Evolutionary conservation across 164 flowering plant genomes (phyloP), one percentile per base, ranked within the genome.

Genomic region (Tetracentron sinense): DNA sequence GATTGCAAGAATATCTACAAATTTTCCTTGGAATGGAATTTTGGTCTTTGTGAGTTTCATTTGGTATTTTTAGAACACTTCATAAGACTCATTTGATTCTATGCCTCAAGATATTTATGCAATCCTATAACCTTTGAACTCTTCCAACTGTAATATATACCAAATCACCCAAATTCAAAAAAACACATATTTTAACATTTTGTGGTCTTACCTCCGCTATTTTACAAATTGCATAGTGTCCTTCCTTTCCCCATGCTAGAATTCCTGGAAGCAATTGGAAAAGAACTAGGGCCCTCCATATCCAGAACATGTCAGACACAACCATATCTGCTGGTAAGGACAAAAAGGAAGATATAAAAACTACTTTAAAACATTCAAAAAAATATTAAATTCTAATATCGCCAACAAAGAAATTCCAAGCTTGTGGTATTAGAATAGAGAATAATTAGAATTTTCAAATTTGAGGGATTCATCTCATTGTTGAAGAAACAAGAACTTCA

Each of bases 211-310:
- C 99, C 97, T 94, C 85, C 19, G 97, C 96, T 69, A 94, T 89
- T 73, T 89, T 91, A 71, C 99, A 94, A 52, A 67, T 69, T 19
- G 81, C 87, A 70, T 81, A 88, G 68, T 94, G 97, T 2, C 97
- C 97, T 58, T 94, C 90, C 67, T 83, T 85, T 63, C 97, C 99
- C 97, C 99, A 94, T 53, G 89, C 86, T 46, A 72, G 62, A 69
- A 72, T 68, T 60, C 79, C 82, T 38, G 82, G 70, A 57, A 83
- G 42, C 63, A 84, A 57, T 25, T 77, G 81, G 52, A 83, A 66
- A 46, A 88, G 64, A 28, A 76, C 23, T 29, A 86, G 14, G 17
- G 56, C 74, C 26, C 69, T 74, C 60, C 65, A 61, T 54, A 81
- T 58, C 82, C 66, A 71, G 58, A 58, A 56, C 6, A 63, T 28